A percentile compares a stretch with the other conserved stretches of the same genome.
Conservation (phyloP, 257 asterid species). For the Solanum paucissectum region DNA sequence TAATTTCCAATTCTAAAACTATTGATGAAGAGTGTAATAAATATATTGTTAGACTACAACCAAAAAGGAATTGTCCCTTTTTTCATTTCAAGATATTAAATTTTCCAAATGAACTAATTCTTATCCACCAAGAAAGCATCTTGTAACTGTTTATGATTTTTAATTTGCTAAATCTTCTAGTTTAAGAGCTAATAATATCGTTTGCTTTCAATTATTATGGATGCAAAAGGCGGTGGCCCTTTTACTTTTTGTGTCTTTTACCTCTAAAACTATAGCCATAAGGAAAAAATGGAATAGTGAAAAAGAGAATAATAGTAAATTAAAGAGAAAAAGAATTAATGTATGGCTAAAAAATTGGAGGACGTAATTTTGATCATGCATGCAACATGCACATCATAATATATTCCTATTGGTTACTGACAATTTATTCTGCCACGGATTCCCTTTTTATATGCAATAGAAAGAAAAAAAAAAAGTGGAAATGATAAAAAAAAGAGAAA, state of each 20-base stretch:
- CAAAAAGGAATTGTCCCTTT: neutral
- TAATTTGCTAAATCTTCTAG: neutral
- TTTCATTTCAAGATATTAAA: neutral
- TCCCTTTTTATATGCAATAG: neutral
- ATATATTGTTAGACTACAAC: neutral
- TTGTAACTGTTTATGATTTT: neutral
- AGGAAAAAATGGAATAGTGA: neutral
- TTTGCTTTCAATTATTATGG: neutral
- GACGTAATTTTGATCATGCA: neutral
- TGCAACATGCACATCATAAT: neutral
- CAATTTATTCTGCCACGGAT: neutral
- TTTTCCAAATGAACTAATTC: neutral
- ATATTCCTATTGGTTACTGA: neutral
- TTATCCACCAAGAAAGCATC: neutral
- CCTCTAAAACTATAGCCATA: neutral
- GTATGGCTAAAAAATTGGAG: neutral
- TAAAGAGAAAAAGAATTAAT: neutral
- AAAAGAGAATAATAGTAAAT: neutral
- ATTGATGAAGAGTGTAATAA: neutral
- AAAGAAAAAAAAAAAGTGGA: no score
- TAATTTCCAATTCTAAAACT: no score
- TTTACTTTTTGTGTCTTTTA: neutral
- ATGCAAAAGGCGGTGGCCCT: neutral
- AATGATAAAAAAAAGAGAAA: neutral
- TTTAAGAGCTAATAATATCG: neutral